These are phyloP conservation scores for Dactylellina leptospora DNA, from an alignment of 2,329 filamentous ascomycete species.

Conservation along the genomic window DNA sequence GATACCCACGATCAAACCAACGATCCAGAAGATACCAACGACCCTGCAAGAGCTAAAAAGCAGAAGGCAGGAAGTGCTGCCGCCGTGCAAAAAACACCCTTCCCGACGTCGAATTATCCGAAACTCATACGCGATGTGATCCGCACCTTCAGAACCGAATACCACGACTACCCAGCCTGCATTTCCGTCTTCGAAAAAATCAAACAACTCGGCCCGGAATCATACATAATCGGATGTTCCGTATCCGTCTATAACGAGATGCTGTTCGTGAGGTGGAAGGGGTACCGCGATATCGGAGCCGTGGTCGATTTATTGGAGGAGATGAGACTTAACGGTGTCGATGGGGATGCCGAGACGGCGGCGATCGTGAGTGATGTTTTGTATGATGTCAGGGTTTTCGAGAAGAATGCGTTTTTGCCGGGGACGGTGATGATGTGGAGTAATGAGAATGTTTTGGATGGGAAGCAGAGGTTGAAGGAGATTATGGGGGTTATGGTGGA, in stretches of 20 bases:
- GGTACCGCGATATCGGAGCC: constrained; percentile 54
- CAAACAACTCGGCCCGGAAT: constrained; percentile 55
- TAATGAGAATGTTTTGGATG: constrained; percentile 47
- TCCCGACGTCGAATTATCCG: constrained; percentile 53
- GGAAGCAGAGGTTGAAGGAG: constrained; percentile 38
- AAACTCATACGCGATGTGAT: constrained; percentile 55
- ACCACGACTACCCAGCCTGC: constrained; percentile 54
- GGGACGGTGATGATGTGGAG: constrained; percentile 49
- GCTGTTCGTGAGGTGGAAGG: constrained; percentile 55
- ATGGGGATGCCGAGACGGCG: constrained; percentile 54
- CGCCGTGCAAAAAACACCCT: too few species aligned
- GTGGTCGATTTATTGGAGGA: constrained; percentile 56
- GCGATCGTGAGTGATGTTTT: constrained; percentile 50
- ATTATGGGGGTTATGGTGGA: constrained; percentile 25
- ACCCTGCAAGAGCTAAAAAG: neutral
- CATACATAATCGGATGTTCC: constrained; percentile 57
- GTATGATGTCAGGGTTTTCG: constrained; percentile 43
- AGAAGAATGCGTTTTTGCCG: constrained; percentile 38
- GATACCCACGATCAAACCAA: too few species aligned
- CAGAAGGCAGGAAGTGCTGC: neutral
- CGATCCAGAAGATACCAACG: too few species aligned
- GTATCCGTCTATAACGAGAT: constrained; percentile 56
- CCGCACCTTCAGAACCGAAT: constrained; percentile 44
- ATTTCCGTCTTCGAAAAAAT: constrained; percentile 55
- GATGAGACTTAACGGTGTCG: constrained; percentile 56